Evolutionary conservation across 2,329 filamentous ascomycete genomes (phyloP).

Genomic region (Boeremia exigua): DNA sequence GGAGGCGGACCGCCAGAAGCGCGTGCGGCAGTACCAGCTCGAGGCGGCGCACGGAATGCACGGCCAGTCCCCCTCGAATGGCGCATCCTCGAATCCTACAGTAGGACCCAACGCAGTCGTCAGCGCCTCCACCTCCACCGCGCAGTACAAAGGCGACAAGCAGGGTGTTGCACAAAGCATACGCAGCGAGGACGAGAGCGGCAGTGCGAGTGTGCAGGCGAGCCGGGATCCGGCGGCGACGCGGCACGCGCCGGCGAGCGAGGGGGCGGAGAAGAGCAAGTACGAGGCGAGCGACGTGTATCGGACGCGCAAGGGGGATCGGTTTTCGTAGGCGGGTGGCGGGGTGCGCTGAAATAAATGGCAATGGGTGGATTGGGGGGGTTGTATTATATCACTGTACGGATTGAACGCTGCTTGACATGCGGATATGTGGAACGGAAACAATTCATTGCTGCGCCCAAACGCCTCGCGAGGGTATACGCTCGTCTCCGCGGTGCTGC

Average conservation of each 20-base stretch:
- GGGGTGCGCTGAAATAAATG: slow-evolving; percentile 15
- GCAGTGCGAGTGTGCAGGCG: slow-evolving; percentile 74
- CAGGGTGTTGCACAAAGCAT: too few relatives aligned
- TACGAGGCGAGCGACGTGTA: slow-evolving; percentile 83
- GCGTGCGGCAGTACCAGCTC: slow-evolving; percentile 39
- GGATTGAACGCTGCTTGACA: neutral
- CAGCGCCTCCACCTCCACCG: slow-evolving; percentile 16
- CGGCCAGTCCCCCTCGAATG: neutral
- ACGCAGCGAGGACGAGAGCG: slow-evolving; percentile 19
- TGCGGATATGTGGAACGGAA: too few relatives aligned
- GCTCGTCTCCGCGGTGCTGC: slow-evolving; percentile 17
- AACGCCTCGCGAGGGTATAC: slow-evolving; percentile 43
- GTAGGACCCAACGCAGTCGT: slow-evolving; percentile 19
- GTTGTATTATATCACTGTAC: slow-evolving; percentile 15
- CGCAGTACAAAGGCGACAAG: slow-evolving; percentile 16
- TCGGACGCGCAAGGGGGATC: slow-evolving; percentile 80
- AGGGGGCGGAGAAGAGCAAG: slow-evolving; percentile 80
- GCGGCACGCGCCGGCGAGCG: slow-evolving; percentile 74
- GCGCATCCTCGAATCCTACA: slow-evolving; percentile 19
- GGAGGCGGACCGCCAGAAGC: slow-evolving; percentile 53
- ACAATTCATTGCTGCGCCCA: neutral
- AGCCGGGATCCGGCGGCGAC: slow-evolving; percentile 84
- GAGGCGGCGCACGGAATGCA: slow-evolving; percentile 30
- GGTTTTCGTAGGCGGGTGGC: slow-evolving; percentile 62
- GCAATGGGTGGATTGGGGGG: neutral